phyloP scores from a whole-genome alignment of 2,329 filamentous ascomycete genomes.

The Pseudogymnoascus sp. region DNA sequence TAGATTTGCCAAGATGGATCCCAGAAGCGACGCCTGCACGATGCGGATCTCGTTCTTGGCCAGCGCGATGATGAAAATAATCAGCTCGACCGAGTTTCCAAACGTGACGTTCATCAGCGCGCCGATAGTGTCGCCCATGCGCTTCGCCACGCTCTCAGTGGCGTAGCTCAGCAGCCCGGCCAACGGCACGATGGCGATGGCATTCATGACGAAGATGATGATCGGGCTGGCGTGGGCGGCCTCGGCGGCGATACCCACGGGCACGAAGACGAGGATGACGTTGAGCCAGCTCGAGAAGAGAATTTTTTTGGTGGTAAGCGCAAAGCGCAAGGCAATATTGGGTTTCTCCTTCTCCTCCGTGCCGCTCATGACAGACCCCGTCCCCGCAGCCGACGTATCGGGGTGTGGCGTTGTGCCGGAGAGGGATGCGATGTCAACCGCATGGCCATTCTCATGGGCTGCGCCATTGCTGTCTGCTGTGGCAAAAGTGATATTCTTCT shows the following conservation, averaged over 20 bases:
- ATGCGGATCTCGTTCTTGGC: conserved; percentile 80
- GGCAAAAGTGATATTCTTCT: neutral
- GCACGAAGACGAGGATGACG: conserved; percentile 67
- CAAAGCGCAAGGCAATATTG: conserved; percentile 25
- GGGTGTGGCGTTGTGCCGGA: neutral
- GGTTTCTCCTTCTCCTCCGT: conserved; percentile 21
- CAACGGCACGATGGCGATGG: conserved; percentile 65
- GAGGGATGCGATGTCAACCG: neutral
- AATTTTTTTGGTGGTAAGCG: conserved; percentile 42
- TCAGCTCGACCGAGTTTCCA: conserved; percentile 71
- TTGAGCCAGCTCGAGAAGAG: conserved; percentile 72
- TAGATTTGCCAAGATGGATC: conserved; percentile 82
- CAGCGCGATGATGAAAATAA: conserved; percentile 74
- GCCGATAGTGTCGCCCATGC: conserved; percentile 64
- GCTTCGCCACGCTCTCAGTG: conserved; percentile 65
- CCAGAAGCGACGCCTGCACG: conserved; percentile 81
- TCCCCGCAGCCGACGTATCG: conserved; percentile 33
- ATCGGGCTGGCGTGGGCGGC: conserved; percentile 46
- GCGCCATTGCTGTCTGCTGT: neutral
- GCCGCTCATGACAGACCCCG: conserved; percentile 47
- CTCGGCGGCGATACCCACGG: conserved; percentile 62
- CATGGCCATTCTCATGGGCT: neutral
- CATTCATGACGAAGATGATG: conserved; percentile 65
- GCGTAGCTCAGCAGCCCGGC: conserved; percentile 64
- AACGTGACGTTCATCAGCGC: conserved; percentile 70